These are phyloP conservation scores for Thalassiosira mediterranea DNA, from an alignment of 352 stramenopile species.

Conservation along the genomic window DNA sequence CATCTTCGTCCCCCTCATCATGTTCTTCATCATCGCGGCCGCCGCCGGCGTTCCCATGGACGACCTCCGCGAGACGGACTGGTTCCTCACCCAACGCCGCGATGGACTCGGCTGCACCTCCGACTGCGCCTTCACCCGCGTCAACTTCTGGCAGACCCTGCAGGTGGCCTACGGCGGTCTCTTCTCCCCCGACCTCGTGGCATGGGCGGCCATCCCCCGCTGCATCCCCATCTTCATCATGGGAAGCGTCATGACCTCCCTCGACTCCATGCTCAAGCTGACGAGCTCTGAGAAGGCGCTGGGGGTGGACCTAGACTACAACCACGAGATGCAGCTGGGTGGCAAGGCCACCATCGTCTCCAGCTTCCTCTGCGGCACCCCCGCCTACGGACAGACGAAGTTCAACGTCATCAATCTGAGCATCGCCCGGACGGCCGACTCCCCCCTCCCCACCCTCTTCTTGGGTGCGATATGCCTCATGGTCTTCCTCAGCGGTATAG, in stretches of 20 bases:
- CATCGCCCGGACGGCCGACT: constrained; percentile 8
- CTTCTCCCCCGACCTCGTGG: not conserved
- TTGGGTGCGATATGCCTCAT: constrained; percentile 4
- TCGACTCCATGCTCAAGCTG: constrained; percentile 16
- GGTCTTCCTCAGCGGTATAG: constrained; percentile 9
- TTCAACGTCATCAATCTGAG: constrained; percentile 25
- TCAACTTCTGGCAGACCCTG: constrained; percentile 16
- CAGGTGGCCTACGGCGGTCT: constrained; percentile 9
- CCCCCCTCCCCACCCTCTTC: not conserved
- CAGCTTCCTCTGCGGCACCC: not conserved
- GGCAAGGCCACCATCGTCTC: constrained; percentile 12
- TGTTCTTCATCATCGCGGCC: constrained; percentile 9
- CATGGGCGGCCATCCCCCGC: constrained; percentile 8
- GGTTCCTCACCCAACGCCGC: constrained; percentile 9
- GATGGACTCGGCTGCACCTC: not conserved
- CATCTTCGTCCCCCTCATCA: constrained; percentile 5
- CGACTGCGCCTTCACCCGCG: not conserved
- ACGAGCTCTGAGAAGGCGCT: constrained; percentile 20
- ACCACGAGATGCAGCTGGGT: constrained; percentile 15
- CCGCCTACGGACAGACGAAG: constrained; percentile 18
- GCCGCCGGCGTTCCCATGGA: constrained; percentile 2
- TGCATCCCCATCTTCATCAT: constrained; percentile 21
- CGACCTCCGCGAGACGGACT: constrained; percentile 5
- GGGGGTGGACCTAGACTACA: constrained; percentile 16
- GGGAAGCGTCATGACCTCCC: constrained; percentile 11